phyloP scores from a whole-genome alignment of 495 filamentous ascomycete genomes.

The Haplographium delicatum region DNA sequence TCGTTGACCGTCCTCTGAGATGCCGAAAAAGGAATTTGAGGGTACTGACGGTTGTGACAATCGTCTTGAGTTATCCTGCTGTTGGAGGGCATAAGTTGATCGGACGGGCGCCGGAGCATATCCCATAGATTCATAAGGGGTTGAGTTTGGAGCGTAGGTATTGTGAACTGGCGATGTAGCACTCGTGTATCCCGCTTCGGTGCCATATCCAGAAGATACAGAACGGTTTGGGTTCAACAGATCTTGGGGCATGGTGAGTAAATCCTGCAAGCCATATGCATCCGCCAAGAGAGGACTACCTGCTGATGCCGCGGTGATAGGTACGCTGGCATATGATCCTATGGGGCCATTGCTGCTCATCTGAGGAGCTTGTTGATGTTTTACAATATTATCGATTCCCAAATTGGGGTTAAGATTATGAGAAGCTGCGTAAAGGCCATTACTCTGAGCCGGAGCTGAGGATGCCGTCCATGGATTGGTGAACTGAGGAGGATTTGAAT shows the following conservation, averaged over 20 bases:
- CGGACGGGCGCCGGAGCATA: constrained; percentile 62
- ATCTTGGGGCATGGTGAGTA: constrained; percentile 73
- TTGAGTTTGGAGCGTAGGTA: constrained; percentile 63
- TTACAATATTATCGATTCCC: constrained; percentile 42
- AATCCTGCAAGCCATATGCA: constrained; percentile 59
- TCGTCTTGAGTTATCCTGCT: constrained; percentile 62
- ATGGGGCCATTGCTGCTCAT: constrained; percentile 58
- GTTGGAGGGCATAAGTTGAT: constrained; percentile 46
- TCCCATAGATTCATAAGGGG: constrained; percentile 58
- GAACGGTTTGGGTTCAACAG: constrained; percentile 54
- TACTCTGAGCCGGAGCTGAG: constrained; percentile 49
- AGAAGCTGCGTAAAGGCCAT: constrained; percentile 54
- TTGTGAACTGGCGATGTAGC: constrained; percentile 56
- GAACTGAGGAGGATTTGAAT: constrained; percentile 74
- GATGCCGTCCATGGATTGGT: constrained; percentile 84
- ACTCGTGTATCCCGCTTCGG: constrained; percentile 43
- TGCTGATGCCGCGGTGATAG: constrained; percentile 64
- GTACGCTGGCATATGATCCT: constrained; percentile 64
- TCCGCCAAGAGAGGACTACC: constrained; percentile 64
- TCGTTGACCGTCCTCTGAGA: constrained; percentile 33
- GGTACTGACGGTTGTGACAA: constrained; percentile 87
- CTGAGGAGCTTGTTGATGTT: constrained; percentile 51
- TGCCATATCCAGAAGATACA: constrained; percentile 39
- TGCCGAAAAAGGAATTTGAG: constrained; percentile 42
- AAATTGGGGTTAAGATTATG: constrained; percentile 46